Evolutionary conservation across 306 rosid genomes (phyloP), one percentile per base, ranked within the genome.

Genomic region (Lablab purpureus): DNA sequence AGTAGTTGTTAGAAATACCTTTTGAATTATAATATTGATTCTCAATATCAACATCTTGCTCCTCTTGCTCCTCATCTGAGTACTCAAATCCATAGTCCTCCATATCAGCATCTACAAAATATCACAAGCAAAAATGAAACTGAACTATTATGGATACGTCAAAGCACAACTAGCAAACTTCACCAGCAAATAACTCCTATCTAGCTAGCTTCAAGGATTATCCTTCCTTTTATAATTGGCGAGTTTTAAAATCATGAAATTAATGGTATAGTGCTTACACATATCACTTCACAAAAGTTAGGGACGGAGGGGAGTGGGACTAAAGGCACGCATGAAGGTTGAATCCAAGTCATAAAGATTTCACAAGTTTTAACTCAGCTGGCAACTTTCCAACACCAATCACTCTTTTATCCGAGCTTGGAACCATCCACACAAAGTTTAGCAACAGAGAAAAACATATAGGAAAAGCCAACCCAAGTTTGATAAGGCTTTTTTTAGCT

Each of bases 31-130:
- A 95, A 80, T 95, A 95, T 80, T 95, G 99, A 82, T 95, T 95
- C 87, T 95, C 99, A 82, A 95, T 95, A 79, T 95, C 99, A 80
- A 95, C 99, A 74, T 95, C 99, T 68, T 92, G 98, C 88, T 95
- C 99, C 85, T 94, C 99, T 62, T 89, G 99, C 79, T 94, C 99
- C 84, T 94, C 99, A 18, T 94, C 99, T n/a, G 99, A 94, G 89
- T 94, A 94, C 75, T 94, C 97, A 83, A 94, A 94, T 73, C 97
- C 98, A 72, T 95, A 95, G 78, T 95, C 99, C 80, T 95, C 98
- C 99, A 95, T 95, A 85, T 95, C 99, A 40, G 98, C 99, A 84
- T 95, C 99, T 95, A 78, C 85, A 81, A 19, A 58, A 71, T 74
- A 81, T 60, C 17, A 74, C 21, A 78, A 11, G 77, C 54, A 71